Evolutionary conservation across 225 moss, liverwort and hornwort species (phyloP).

Genomic region (Antitrichia curtipendula): DNA sequence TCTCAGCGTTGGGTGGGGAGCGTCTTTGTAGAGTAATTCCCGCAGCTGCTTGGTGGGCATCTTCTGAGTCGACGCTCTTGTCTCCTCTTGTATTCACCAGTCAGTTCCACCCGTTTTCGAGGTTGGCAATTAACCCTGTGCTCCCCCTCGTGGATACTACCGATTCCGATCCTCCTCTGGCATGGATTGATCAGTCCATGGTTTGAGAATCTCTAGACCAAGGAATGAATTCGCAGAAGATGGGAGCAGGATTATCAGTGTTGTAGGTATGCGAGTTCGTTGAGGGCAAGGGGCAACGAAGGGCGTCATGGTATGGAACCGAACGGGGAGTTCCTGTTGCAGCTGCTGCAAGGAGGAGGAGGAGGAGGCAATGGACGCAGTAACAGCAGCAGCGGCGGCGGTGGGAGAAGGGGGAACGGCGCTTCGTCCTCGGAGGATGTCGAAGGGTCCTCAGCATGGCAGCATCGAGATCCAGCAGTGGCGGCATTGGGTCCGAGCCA

Average conservation of each 20-base stretch:
- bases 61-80: neutral
- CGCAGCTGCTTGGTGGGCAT: neutral
- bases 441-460: slow-evolving; percentile 32
- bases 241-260: neutral
- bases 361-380: slow-evolving; percentile 1
- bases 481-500: slow-evolving; percentile 93
- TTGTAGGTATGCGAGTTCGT: neutral
- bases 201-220: neutral
- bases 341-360: slow-evolving; percentile 59
- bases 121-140: neutral
- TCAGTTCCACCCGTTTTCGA: neutral
- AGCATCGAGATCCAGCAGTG: slow-evolving; percentile 80
- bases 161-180: neutral
- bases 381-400: neutral
- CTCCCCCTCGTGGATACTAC: neutral
- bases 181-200: neutral
- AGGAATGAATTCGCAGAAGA: neutral
- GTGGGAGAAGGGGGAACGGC: neutral
- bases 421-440: slow-evolving; percentile 13
- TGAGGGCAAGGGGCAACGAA: neutral
- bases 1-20: neutral
- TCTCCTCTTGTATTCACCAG: neutral
- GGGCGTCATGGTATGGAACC: slow-evolving; percentile 43
- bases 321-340: slow-evolving; percentile 72
- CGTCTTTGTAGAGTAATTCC: neutral